Percentiles rank a stretch among this genome's conserved stretches.
phyloP scores from a whole-genome alignment of 179 eudicot genomes.

The Amaranthus tricolor region DNA sequence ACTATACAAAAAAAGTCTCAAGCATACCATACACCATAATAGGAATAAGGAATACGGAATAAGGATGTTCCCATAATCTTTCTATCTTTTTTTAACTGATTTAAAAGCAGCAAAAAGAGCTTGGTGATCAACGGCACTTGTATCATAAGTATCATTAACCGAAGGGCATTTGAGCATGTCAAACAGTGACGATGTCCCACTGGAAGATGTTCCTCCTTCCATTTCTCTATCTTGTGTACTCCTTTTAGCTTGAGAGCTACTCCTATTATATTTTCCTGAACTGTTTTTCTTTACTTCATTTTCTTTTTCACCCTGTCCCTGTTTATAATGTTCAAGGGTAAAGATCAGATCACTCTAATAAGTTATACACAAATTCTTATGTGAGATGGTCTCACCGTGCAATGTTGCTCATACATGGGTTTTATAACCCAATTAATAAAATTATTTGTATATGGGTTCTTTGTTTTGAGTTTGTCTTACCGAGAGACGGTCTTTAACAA shows the following conservation, averaged over 20 bases:
- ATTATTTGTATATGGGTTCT: background rate
- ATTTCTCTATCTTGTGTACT: slow-evolving; percentile 40
- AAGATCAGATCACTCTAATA: background rate
- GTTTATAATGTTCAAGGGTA: background rate
- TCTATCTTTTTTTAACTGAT: slow-evolving; percentile 52
- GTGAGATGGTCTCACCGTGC: background rate
- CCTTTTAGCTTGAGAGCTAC: slow-evolving; percentile 55
- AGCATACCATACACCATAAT: too few relatives aligned
- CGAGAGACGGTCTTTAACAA: background rate
- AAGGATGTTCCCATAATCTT: slow-evolving; percentile 37
- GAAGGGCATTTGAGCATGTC: slow-evolving; percentile 65
- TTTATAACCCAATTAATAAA: background rate
- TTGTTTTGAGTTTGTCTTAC: background rate
- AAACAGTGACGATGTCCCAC: slow-evolving; percentile 59
- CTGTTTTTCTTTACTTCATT: slow-evolving; percentile 41
- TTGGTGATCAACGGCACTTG: slow-evolving; percentile 44
- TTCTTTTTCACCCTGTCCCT: slow-evolving; percentile 42
- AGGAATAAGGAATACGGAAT: too few relatives aligned
- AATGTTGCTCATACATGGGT: background rate
- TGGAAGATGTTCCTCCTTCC: slow-evolving; percentile 24
- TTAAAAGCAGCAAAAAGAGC: slow-evolving; percentile 66
- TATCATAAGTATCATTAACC: slow-evolving; percentile 31
- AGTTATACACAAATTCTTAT: background rate
- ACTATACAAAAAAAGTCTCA: too few relatives aligned
- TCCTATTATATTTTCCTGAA: slow-evolving; percentile 41